These are phyloP conservation scores for Zymoseptoria pseudotritici DNA, from an alignment of 2,329 filamentous ascomycete species.

Conservation along the genomic window DNA sequence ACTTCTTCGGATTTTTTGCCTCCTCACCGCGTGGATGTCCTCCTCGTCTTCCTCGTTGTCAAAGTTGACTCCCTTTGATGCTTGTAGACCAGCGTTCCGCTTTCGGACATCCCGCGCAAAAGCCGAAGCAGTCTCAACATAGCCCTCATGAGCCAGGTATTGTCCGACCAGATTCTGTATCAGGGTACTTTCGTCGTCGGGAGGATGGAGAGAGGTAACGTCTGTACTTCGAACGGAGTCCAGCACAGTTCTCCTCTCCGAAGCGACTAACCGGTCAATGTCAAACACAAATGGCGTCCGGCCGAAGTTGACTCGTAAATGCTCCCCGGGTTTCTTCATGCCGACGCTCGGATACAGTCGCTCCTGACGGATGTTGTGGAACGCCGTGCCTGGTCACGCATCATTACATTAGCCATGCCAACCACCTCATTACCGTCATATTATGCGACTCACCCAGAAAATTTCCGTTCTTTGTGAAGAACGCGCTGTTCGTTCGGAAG, in stretches of 20 bases:
- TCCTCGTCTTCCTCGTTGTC: constrained; percentile 38
- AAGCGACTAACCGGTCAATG: constrained; percentile 76
- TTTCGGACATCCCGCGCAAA: constrained; percentile 63
- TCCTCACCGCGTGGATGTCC: constrained; percentile 76
- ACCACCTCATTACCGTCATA: not conserved
- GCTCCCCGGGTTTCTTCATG: constrained; percentile 58
- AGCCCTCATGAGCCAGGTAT: constrained; percentile 90
- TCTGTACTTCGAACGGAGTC: constrained; percentile 53
- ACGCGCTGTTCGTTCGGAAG: constrained; percentile 53
- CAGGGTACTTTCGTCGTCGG: constrained; percentile 65
- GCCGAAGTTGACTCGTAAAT: constrained; percentile 55
- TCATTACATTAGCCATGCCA: constrained; percentile 1
- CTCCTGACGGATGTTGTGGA: constrained; percentile 53
- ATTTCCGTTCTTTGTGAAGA: constrained; percentile 59
- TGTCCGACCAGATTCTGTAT: constrained; percentile 79
- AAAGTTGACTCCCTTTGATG: constrained; percentile 31
- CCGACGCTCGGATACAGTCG: constrained; percentile 61
- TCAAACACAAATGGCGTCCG: constrained; percentile 77
- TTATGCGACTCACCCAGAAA: constrained; percentile 43
- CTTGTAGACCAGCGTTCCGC: not conserved
- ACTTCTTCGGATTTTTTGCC: constrained; percentile 74
- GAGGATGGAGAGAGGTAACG: constrained; percentile 54
- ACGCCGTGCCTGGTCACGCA: constrained; percentile 54
- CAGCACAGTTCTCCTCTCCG: constrained; percentile 53
- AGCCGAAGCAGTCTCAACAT: constrained; percentile 82